Percentiles rank a stretch among this genome's conserved stretches.
phyloP scores from a whole-genome alignment of 257 asterid genomes.

The Capsicum baccatum region DNA sequence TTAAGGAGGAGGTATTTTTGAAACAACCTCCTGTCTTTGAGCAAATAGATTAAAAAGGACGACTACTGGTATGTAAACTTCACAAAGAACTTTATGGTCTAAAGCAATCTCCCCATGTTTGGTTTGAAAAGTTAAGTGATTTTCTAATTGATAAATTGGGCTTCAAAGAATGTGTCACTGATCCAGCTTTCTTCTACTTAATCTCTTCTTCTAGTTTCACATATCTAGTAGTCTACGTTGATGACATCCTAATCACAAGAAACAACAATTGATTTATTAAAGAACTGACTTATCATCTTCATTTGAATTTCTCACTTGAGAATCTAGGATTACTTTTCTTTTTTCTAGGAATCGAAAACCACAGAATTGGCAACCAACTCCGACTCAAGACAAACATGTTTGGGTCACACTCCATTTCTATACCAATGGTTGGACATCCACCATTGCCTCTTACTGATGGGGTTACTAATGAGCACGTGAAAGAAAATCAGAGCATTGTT shows the following conservation, averaged over 20 bases:
- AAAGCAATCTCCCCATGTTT: too few species aligned
- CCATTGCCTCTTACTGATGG: not conserved
- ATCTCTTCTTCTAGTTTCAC: too few species aligned
- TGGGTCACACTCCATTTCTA: not conserved
- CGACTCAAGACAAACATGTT: not conserved
- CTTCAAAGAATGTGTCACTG: not conserved
- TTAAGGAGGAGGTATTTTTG: not conserved
- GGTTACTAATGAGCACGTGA: not conserved
- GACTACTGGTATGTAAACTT: not conserved
- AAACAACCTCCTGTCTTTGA: constrained; percentile 7
- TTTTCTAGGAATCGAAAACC: not conserved
- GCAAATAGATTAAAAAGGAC: not conserved
- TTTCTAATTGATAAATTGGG: too few species aligned
- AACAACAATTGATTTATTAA: not conserved
- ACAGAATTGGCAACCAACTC: not conserved
- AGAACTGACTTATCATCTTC: not conserved
- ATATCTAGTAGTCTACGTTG: not conserved
- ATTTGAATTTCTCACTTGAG: not conserved
- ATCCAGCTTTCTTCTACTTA: not conserved
- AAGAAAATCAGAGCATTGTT: not conserved
- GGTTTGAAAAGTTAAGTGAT: too few species aligned
- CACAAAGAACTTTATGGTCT: not conserved
- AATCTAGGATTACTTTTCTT: not conserved
- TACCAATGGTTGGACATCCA: not conserved
- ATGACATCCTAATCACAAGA: not conserved